phyloP scores from a whole-genome alignment of 495 filamentous ascomycete species.

The Aspergillus coremiiformis region DNA sequence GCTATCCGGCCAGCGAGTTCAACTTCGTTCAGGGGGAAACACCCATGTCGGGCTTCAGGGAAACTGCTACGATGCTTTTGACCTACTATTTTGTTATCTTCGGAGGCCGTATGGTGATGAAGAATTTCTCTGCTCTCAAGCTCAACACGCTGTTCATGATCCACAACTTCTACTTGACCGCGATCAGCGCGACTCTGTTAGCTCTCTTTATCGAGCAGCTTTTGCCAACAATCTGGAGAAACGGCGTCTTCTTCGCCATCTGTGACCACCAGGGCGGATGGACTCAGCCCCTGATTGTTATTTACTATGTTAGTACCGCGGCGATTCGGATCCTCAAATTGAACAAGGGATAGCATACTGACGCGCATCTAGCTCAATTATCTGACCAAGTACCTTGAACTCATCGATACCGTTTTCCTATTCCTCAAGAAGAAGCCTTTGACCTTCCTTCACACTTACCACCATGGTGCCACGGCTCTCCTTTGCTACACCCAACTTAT shows the following conservation, averaged over 20 bases:
- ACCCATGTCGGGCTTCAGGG: slow-evolving; percentile 52
- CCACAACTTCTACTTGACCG: slow-evolving; percentile 59
- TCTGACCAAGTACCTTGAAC: slow-evolving; percentile 64
- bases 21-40: slow-evolving; percentile 51
- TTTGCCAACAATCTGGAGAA: slow-evolving; percentile 49
- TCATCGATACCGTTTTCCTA: slow-evolving; percentile 63
- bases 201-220: slow-evolving; percentile 60
- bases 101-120: slow-evolving; percentile 61
- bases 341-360: neutral
- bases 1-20: slow-evolving; percentile 57
- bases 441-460: slow-evolving; percentile 70
- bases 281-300: slow-evolving; percentile 55
- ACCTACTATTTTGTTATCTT: slow-evolving; percentile 62
- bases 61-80: slow-evolving; percentile 48
- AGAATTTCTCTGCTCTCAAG: slow-evolving; percentile 48
- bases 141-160: slow-evolving; percentile 62
- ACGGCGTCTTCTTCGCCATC: slow-evolving; percentile 58
- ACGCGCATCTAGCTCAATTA: slow-evolving; percentile 54
- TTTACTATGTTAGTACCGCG: slow-evolving; percentile 55
- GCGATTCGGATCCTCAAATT: too few species aligned
- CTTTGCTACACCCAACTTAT: slow-evolving; percentile 68
- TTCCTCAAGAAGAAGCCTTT: slow-evolving; percentile 72
- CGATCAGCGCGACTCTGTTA: slow-evolving; percentile 53
- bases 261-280: slow-evolving; percentile 60
- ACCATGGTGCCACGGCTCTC: slow-evolving; percentile 64